phyloP scores from a whole-genome alignment of 352 stramenopile species.

The Globisporangium okanoganense region DNA sequence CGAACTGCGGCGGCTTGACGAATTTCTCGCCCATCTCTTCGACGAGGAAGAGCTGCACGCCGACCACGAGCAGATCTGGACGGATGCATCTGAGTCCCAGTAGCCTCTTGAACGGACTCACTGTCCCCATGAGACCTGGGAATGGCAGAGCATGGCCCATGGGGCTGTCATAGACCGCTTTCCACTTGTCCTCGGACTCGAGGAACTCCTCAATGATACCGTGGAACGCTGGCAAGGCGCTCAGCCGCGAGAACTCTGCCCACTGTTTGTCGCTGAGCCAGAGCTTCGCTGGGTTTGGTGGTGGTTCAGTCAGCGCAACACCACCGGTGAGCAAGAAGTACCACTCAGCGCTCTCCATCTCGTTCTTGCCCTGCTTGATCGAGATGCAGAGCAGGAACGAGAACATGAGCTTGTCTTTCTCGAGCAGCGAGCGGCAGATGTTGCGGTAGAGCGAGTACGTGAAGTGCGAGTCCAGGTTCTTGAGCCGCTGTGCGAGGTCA shows the following conservation, averaged over 20 bases:
- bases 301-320: conserved; percentile 85
- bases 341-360: conserved; percentile 87
- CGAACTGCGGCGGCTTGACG: conserved; percentile 89
- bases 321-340: conserved; percentile 94
- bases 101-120: conserved; percentile 72
- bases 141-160: conserved; percentile 80
- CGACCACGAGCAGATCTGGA: conserved; percentile 84
- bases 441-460: conserved; percentile 92
- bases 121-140: conserved; percentile 49
- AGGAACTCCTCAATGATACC: conserved; percentile 84
- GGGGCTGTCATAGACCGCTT: conserved; percentile 84
- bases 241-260: conserved; percentile 91
- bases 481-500: conserved; percentile 71
- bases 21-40: conserved; percentile 89
- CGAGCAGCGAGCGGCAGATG: conserved; percentile 89
- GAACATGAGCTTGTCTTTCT: conserved; percentile 95
- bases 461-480: conserved; percentile 87
- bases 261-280: conserved; percentile 93
- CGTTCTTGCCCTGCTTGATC: conserved; percentile 78
- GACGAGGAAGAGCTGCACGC: conserved; percentile 89
- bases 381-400: conserved; percentile 88
- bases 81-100: conserved; percentile 80
- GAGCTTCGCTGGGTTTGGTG: conserved; percentile 83
- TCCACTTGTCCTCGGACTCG: conserved; percentile 76
- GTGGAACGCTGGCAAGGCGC: conserved; percentile 67